Percentiles rank a stretch among this genome's conserved stretches.
Evolutionary conservation across 148 eudicot species (phyloP).

Genomic region (Drosera capensis): DNA sequence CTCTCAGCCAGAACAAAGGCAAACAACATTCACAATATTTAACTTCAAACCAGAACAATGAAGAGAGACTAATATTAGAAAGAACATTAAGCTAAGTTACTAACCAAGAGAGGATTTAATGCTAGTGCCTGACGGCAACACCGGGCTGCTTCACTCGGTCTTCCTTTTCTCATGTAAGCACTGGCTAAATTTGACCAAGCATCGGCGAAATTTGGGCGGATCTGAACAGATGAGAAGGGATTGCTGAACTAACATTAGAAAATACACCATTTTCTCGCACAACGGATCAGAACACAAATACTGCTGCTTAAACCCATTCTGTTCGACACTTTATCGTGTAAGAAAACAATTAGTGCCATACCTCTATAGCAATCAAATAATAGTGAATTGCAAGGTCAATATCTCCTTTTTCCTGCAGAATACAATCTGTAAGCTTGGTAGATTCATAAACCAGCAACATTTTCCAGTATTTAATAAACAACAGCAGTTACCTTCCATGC

Average conservation of each 20-base stretch:
- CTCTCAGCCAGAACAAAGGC: no score
- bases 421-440: background rate
- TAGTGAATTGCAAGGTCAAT: constrained; percentile 83
- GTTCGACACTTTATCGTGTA: no score
- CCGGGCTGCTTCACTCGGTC: constrained; percentile 80
- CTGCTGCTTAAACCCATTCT: background rate
- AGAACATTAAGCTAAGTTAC: background rate
- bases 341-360: constrained; percentile 10
- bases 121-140: constrained; percentile 97
- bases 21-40: no score
- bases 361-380: constrained; percentile 85
- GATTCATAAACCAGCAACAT: background rate
- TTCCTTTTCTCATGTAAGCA: constrained; percentile 94
- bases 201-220: constrained; percentile 90
- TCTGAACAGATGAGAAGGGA: constrained; percentile 33
- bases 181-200: constrained; percentile 98
- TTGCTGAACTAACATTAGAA: no score
- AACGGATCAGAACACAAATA: background rate
- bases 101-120: constrained; percentile 58
- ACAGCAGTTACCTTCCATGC: constrained; percentile 74
- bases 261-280: background rate
- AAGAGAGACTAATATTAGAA: background rate
- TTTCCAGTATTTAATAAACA: background rate
- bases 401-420: constrained; percentile 74
- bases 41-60: background rate